Evolutionary conservation across 78 protist species (phyloP), one percentile per base, ranked within the genome.

Genomic region (Dictyostelium intermedium): DNA sequence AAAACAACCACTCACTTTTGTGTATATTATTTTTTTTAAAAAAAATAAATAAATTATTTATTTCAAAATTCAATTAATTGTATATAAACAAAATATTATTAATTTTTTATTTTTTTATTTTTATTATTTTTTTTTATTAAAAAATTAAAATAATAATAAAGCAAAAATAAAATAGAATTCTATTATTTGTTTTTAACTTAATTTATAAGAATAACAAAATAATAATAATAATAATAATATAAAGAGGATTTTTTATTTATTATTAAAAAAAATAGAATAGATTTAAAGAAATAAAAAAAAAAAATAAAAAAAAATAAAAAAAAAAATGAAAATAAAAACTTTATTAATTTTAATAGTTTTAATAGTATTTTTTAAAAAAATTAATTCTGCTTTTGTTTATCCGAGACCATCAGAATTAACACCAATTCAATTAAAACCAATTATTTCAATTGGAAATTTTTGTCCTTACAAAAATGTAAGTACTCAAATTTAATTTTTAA

Each of bases 381-480:
- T 72, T 34, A 72, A 72, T 72, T 72, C 79, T 14, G 37, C 79
- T 27, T 72, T 72, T 34, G 79, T 72, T 16, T 72, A 72, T 34
- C 47, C 79, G 45, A 27, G 43, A 34, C 79, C 93, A 4, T 27
- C 77, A 10, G 70, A 89, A 37, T 35, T 89, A 61, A 80, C 69
- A 70, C 50, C 84, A 23, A 63, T 70, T 69, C n/a, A 50, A 56
- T n/a, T 89, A 23, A 66, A 32, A 76, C 82, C 60, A 30, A 50
- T 89, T 25, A 45, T 80, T 27, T 89, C 94, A 1, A 70, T 89
- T 45, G 94, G 94, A 43, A 89, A 89, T 66, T 63, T 30, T 70
- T 80, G 87, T 81, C 94, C 94, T 61, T 89, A 56, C 39, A 63
- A 11, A 80, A 83, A 47, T 74, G 92, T 86, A 77, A 41, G 60